Conservation (phyloP, 225 moss, liverwort and hornwort genomes). For the Neckera pumila region DNA sequence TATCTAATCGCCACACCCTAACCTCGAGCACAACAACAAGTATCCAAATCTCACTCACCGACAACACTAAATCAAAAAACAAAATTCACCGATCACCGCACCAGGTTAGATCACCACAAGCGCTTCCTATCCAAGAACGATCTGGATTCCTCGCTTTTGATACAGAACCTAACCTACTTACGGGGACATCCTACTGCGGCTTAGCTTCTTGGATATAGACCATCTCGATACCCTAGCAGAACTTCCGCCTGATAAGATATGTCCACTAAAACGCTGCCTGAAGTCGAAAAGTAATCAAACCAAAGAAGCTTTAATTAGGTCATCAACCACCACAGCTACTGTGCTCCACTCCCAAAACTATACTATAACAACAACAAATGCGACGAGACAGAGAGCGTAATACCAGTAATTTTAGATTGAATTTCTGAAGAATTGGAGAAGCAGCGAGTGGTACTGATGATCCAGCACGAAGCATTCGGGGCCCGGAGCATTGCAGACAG, state of each 20-base stretch:
- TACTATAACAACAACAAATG: neutral
- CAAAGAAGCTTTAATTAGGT: neutral
- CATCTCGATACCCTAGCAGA: constrained; percentile 36
- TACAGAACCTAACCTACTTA: neutral
- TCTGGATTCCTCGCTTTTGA: neutral
- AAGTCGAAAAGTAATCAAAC: neutral
- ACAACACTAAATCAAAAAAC: neutral
- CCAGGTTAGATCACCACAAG: neutral
- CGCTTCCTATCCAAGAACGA: neutral
- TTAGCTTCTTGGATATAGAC: neutral
- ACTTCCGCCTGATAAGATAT: constrained; percentile 34
- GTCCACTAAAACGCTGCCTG: neutral
- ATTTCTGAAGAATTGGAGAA: neutral
- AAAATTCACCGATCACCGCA: neutral
- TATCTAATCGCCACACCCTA: neutral
- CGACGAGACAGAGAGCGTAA: neutral
- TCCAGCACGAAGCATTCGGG: neutral
- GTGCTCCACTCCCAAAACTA: neutral
- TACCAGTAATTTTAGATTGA: neutral
- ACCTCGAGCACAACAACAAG: neutral
- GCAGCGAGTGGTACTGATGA: neutral
- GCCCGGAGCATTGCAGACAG: neutral
- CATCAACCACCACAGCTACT: neutral
- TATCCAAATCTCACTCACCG: neutral
- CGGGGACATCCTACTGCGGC: neutral